Conservation (phyloP, 2,329 filamentous ascomycete genomes). For the Xylaria arbuscula region DNA sequence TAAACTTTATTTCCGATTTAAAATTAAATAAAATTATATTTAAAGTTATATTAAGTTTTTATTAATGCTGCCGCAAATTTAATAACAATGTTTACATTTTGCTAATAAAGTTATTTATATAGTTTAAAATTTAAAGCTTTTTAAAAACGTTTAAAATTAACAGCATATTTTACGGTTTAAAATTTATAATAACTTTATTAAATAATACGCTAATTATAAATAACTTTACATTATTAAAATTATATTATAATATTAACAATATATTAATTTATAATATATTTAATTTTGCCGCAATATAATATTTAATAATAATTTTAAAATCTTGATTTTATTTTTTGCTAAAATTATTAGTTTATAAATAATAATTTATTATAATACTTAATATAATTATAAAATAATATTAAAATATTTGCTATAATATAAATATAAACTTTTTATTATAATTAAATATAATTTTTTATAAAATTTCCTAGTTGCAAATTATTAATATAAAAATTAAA, state of each 20-base stretch:
- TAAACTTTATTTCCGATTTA: neutral
- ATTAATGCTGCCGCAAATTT: neutral
- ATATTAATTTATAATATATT: neutral
- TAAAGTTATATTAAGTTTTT: neutral
- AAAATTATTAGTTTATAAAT: neutral
- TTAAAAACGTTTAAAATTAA: conserved; percentile 13
- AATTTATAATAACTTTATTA: conserved; percentile 11
- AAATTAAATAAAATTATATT: neutral
- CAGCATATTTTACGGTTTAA: conserved; percentile 10
- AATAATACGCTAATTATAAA: neutral
- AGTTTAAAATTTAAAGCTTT: conserved; percentile 4
- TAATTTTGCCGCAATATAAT: conserved; percentile 7
- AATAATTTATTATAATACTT: conserved; percentile 2
- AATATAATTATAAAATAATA: neutral
- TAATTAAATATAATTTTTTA: conserved; percentile 17
- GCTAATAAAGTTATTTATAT: neutral
- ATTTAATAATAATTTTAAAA: conserved; percentile 18
- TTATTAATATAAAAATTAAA: neutral
- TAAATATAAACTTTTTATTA: neutral
- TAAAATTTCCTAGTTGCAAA: conserved; percentile 12
- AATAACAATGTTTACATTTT: neutral
- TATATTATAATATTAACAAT: conserved; percentile 14
- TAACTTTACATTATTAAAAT: conserved; percentile 27
- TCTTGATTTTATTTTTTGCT: conserved; percentile 18
- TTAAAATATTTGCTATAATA: neutral